Evolutionary conservation across 2,329 filamentous ascomycete genomes (phyloP).

Genomic region (Akanthomyces muscarius): DNA sequence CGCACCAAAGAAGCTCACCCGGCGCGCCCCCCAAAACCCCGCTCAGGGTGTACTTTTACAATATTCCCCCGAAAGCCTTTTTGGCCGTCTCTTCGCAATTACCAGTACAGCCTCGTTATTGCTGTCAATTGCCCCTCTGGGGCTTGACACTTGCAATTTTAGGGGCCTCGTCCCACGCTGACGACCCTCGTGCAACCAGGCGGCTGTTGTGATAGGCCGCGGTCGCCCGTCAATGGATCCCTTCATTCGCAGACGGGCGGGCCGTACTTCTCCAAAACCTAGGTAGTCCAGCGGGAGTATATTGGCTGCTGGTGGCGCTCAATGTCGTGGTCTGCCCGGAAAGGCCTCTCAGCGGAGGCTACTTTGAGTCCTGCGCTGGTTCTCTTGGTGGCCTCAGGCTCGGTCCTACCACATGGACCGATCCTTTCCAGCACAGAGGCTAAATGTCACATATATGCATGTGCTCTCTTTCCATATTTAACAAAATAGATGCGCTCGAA

Average conservation of each 20-base stretch:
- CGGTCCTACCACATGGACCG: not conserved
- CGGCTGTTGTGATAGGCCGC: conserved; percentile 6
- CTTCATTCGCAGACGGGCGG: not conserved
- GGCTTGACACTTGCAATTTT: not conserved
- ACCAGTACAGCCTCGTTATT: no score
- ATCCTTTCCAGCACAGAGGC: not conserved
- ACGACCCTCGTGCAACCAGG: conserved; percentile 6
- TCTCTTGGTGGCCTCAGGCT: not conserved
- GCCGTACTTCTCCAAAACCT: not conserved
- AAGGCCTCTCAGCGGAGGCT: not conserved
- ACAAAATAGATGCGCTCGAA: not conserved
- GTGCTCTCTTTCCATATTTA: not conserved
- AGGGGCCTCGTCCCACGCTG: not conserved
- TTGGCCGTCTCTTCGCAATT: no score
- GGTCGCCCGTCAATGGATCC: not conserved
- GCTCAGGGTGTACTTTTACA: no score
- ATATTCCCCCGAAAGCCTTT: no score
- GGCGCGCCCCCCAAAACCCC: not conserved
- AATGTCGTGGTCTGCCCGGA: not conserved
- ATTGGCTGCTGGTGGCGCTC: not conserved
- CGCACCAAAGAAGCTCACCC: not conserved
- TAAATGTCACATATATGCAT: not conserved
- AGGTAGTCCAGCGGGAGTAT: no score
- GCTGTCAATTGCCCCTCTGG: not conserved
- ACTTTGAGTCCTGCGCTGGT: not conserved